Conservation (phyloP, 305 asterid genomes). For the Striga hermonthica region DNA sequence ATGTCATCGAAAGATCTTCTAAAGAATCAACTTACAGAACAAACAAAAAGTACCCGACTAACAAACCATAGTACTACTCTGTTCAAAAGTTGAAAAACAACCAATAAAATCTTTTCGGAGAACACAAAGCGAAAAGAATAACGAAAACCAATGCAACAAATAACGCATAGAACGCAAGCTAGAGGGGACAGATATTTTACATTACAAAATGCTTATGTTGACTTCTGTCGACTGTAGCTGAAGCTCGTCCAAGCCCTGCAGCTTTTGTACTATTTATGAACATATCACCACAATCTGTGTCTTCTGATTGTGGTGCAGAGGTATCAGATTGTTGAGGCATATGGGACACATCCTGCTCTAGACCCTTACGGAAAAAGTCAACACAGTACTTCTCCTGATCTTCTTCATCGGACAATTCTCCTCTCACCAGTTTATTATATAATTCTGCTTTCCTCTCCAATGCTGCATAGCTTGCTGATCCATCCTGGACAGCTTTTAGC, state of each 20-base stretch:
- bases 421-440: conserved; percentile 69
- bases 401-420: conserved; percentile 92
- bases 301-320: conserved; percentile 37
- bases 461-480: conserved; percentile 88
- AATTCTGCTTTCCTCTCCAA: conserved; percentile 78
- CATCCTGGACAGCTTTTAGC: conserved; percentile 82
- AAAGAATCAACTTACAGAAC: conserved; percentile 9
- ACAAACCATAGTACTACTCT: conserved; percentile 11
- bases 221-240: conserved; percentile 56
- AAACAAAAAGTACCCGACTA: conserved; percentile 2
- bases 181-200: conserved; percentile 41
- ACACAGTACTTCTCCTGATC: conserved; percentile 95
- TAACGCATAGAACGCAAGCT: conserved; percentile 16
- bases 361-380: conserved; percentile 81
- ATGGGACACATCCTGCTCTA: conserved; percentile 41
- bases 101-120: conserved; percentile 7
- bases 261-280: conserved; percentile 40
- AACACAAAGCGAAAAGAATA: neutral
- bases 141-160: conserved; percentile 8
- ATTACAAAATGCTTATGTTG: conserved; percentile 85
- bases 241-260: conserved; percentile 55
- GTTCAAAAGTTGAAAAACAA: neutral
- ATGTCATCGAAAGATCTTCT: conserved; percentile 24
- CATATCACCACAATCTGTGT: conserved; percentile 41
- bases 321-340: conserved; percentile 35